Conservation (phyloP, 2,329 filamentous ascomycete genomes). For the Pseudogymnoascus sp. region DNA sequence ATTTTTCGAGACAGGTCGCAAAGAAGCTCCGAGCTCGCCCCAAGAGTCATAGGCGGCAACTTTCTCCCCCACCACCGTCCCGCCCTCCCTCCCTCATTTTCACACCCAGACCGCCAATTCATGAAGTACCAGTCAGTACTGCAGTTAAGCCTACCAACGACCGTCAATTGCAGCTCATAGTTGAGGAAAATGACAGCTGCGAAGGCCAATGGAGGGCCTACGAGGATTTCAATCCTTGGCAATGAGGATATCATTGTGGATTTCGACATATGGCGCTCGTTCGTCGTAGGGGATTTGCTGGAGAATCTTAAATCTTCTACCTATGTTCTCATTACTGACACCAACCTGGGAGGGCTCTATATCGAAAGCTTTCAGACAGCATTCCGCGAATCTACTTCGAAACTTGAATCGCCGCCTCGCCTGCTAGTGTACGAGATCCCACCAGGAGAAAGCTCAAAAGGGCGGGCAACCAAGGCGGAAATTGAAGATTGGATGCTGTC, state of each 20-base stretch:
- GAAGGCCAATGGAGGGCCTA: slow-evolving; percentile 30
- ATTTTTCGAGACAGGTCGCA: not conserved
- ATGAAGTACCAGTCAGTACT: slow-evolving; percentile 8
- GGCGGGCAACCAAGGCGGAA: slow-evolving; percentile 83
- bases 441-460: slow-evolving; percentile 90
- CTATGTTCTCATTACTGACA: slow-evolving; percentile 94
- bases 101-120: not conserved
- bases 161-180: slow-evolving; percentile 5
- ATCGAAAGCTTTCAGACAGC: slow-evolving; percentile 64
- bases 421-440: slow-evolving; percentile 80
- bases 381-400: slow-evolving; percentile 44
- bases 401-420: slow-evolving; percentile 43
- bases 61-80: not conserved
- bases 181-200: slow-evolving; percentile 7
- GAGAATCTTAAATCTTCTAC: slow-evolving; percentile 73
- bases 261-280: slow-evolving; percentile 79
- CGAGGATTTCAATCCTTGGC: slow-evolving; percentile 71
- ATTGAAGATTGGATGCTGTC: slow-evolving; percentile 97
- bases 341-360: slow-evolving; percentile 76
- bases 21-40: slow-evolving; percentile 5
- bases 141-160: slow-evolving; percentile 7
- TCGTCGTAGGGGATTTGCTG: slow-evolving; percentile 74
- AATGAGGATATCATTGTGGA: slow-evolving; percentile 88
- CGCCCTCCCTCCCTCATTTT: not conserved
- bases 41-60: slow-evolving; percentile 6